These are phyloP conservation scores for Pelargonium myrrhifolium DNA, from an alignment of 441 rosid species.

Conservation along the genomic window DNA sequence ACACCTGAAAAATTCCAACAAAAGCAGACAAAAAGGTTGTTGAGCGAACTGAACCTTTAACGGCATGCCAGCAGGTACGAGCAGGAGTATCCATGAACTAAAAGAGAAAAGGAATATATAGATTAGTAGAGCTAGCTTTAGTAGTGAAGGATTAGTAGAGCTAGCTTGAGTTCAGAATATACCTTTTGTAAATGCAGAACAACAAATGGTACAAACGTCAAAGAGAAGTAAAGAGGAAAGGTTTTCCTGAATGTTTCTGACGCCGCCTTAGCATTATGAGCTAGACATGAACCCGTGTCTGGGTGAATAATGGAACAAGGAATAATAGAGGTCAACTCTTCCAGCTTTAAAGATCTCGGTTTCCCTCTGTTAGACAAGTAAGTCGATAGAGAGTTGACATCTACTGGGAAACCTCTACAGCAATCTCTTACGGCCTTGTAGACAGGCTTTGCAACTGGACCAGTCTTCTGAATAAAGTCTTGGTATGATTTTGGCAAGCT, in stretches of 20 bases:
- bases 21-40: slow-evolving; percentile 92
- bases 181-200: slow-evolving; percentile 90
- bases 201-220: slow-evolving; percentile 94
- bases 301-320: slow-evolving; percentile 95
- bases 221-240: slow-evolving; percentile 86
- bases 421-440: slow-evolving; percentile 85
- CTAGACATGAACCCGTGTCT: slow-evolving; percentile 58
- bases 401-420: slow-evolving; percentile 85
- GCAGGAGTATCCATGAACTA: slow-evolving; percentile 91
- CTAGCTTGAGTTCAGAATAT: slow-evolving; percentile 23
- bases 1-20: slow-evolving; percentile 96
- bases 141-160: background rate
- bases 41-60: slow-evolving; percentile 83
- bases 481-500: slow-evolving; percentile 90
- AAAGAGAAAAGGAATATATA: slow-evolving; percentile 4
- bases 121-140: background rate
- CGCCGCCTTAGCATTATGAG: slow-evolving; percentile 79
- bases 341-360: slow-evolving; percentile 46
- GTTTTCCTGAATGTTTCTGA: slow-evolving; percentile 93
- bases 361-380: slow-evolving; percentile 48
- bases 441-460: slow-evolving; percentile 82
- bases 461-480: slow-evolving; percentile 93
- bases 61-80: slow-evolving; percentile 82
- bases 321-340: slow-evolving; percentile 69
- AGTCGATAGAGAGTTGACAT: slow-evolving; percentile 61